Conservation (phyloP, 257 asterid genomes). For the Handroanthus guayacan region DNA sequence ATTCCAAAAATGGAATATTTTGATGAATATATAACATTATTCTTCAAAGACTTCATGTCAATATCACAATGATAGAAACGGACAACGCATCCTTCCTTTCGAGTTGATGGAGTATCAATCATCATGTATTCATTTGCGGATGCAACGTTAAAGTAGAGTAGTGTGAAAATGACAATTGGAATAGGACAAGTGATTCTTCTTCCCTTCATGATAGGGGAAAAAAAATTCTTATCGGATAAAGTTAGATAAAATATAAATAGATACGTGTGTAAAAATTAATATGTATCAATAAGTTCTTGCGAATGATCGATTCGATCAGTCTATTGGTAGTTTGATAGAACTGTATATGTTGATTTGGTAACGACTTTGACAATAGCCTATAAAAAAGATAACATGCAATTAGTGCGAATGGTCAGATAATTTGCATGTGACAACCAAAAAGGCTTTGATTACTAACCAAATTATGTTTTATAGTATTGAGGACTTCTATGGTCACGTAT, state of each 20-base stretch:
- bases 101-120: neutral
- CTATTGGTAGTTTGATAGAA: too few species aligned
- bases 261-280: too few species aligned
- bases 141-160: neutral
- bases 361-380: too few species aligned
- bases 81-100: neutral
- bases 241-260: neutral
- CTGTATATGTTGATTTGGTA: too few species aligned
- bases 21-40: conserved; percentile 8
- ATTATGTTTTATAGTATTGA: too few species aligned
- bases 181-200: neutral
- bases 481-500: too few species aligned
- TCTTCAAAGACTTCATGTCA: conserved; percentile 31
- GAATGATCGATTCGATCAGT: too few species aligned
- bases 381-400: too few species aligned
- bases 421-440: too few species aligned
- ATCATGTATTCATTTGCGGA: conserved; percentile 16
- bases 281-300: too few species aligned
- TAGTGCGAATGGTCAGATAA: too few species aligned
- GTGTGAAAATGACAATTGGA: neutral
- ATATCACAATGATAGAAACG: conserved; percentile 21
- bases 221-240: neutral
- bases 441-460: too few species aligned
- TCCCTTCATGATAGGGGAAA: neutral
- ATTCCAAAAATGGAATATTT: conserved; percentile 16